Base-by-base conservation (phyloP, 768 basidiomycete species). In the Lactarius indigo region DNA sequence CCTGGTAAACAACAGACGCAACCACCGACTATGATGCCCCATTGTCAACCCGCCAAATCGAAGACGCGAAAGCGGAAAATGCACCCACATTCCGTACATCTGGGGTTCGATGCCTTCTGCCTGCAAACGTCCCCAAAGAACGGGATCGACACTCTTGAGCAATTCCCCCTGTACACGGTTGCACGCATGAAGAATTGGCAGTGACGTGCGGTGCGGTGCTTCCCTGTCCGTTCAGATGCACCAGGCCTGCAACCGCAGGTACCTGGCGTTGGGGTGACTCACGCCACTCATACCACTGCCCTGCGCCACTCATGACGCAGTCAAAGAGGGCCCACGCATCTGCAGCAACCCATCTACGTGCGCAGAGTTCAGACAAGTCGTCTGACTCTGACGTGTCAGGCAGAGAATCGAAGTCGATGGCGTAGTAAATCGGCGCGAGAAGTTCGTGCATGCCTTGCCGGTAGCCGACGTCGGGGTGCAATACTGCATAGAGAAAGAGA, bases 381-480 rank as follows among this genome's bases (percentile, higher is more conserved):
- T 75, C 70, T 61, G 82, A 79, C 41, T 75, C 71, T 26, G 64
- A 69, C 39, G 73, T 73, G 47, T 80, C 77, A 8, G 77, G 68
- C 17, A 94, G 75, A 1, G 94, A 89, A 78, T 99, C 97, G 71
- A 83, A 88, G 75, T 96, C 90, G 64, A 91, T 80, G 2, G 89
- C 89, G 72, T 91, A 87, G 72, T 92, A 92, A 33, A 98, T 76
- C 0, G 93, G 90, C 4, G 96, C 97, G 26, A 98, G 83, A 10
- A 98, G 79, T 74, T 99, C 97, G 73, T 99, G 97, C 97, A 99
- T 98, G 61, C 97, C 96, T 81, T 99, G 97, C 35, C 97, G 86
- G 75, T 99, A 99, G 26, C 95, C 94, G 26, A 96, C 85, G 47
- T 88, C 82, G 1, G 92, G 87, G 74, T 96, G 87, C 74, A 86